Evolutionary conservation across 1,284 basidiomycete species (phyloP).

Genomic region (Cutaneotrichosporon sp.): DNA sequence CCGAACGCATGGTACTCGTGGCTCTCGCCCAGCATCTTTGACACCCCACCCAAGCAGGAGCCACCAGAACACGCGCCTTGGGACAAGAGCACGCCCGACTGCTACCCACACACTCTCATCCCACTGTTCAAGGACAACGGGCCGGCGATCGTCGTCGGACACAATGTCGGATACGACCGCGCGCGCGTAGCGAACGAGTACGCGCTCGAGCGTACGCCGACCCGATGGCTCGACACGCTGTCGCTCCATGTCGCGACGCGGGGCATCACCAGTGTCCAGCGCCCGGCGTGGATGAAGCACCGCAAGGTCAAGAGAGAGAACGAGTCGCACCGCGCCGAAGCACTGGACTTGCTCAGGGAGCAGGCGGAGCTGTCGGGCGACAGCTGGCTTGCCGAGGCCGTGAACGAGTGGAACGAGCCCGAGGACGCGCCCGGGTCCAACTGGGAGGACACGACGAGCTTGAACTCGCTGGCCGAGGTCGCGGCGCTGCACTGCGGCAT

Average conservation of each 20-base stretch:
- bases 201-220: slow-evolving; percentile 65
- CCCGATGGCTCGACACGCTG: slow-evolving; percentile 93
- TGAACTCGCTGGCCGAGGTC: slow-evolving; percentile 90
- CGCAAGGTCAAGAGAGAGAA: slow-evolving; percentile 57
- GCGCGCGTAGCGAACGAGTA: slow-evolving; percentile 86
- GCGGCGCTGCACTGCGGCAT: slow-evolving; percentile 86
- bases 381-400: slow-evolving; percentile 45
- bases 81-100: slow-evolving; percentile 30
- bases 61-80: slow-evolving; percentile 22
- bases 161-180: slow-evolving; percentile 95
- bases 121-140: slow-evolving; percentile 37
- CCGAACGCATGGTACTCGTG: slow-evolving; percentile 90
- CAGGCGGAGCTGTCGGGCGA: slow-evolving; percentile 58
- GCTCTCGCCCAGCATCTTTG: slow-evolving; percentile 91
- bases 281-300: slow-evolving; percentile 88
- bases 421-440: slow-evolving; percentile 21
- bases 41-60: slow-evolving; percentile 40
- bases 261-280: slow-evolving; percentile 93
- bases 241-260: slow-evolving; percentile 90
- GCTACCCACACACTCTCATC: slow-evolving; percentile 43
- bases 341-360: slow-evolving; percentile 52
- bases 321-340: slow-evolving; percentile 38
- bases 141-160: slow-evolving; percentile 78
- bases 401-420: slow-evolving; percentile 43
- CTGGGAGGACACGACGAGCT: slow-evolving; percentile 93